Evolutionary conservation across 371 early-diverging fungal genomes (phyloP), one percentile per base, ranked within the genome.

Genomic region (Gilbertella persicaria): DNA sequence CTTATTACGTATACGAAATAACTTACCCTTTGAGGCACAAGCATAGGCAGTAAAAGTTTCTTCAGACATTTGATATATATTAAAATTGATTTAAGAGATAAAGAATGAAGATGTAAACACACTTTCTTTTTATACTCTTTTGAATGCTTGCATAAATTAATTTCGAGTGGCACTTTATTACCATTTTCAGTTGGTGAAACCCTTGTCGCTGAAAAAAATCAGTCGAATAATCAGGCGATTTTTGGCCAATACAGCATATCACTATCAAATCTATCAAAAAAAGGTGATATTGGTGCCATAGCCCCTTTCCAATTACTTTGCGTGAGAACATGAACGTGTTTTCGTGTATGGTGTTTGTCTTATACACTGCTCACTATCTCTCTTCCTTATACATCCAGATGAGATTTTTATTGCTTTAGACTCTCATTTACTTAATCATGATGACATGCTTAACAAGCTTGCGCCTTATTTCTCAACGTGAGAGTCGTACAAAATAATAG

Each of bases 21-120:
- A 36, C 59, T 45, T 58, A 57, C 60, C 54, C 53, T 62, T 64
- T 30, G 50, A 46, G n/a, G 36, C 9, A 53, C 58, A 56, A 21
- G 67, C 70, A 19, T 45, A 73, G 5, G 65, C 70, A 33, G 64
- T 49, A 42, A 69, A 64, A 41, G 54, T 50, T 45, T 63, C 63
- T 48, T 59, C 55, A 64, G 64, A 64, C 55, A 58, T 63, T 47
- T 43, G 28, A 36, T 13, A 23, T 37, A 36, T 24, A 35, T 25
- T 43, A 16, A 21, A 16, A 28, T 53, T 45, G 19, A 19, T 42
- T 38, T 14, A 28, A 23, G 39, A 37, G 38, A 43, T 41, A 29
- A 45, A 21, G 21, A 53, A 9, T 41, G 28, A 61, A 16, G 40
- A 43, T 17, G 37, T 56, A 19, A 47, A 51, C 52, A 37, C 30